phyloP scores from a whole-genome alignment of 345 rosid genomes.

The Populus davidiana region DNA sequence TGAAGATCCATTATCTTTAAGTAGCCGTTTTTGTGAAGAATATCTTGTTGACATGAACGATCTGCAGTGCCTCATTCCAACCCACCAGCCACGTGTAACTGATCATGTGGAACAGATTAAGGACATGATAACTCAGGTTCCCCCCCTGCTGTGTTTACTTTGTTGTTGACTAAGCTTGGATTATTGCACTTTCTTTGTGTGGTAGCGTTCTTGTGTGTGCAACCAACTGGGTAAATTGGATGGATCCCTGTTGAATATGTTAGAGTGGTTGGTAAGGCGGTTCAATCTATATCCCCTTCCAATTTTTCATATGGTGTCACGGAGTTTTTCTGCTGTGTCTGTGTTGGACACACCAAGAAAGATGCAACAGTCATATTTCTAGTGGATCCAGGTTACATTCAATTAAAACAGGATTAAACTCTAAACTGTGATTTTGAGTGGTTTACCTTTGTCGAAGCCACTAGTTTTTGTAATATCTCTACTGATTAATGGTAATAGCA shows the following conservation, averaged over 20 bases:
- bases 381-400: not conserved
- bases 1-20: slow-evolving; percentile 57
- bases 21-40: slow-evolving; percentile 66
- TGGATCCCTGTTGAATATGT: not conserved
- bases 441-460: not conserved
- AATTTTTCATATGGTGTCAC: not conserved
- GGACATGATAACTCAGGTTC: slow-evolving; percentile 64
- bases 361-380: not conserved
- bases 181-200: not conserved
- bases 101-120: slow-evolving; percentile 73
- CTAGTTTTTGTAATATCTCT: not conserved
- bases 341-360: not conserved
- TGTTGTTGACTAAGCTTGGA: not conserved
- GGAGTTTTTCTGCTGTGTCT: not conserved
- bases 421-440: not conserved
- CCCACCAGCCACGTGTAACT: slow-evolving; percentile 75
- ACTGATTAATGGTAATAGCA: not conserved
- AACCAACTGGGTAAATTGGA: not conserved
- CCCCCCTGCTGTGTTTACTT: not conserved
- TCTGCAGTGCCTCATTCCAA: slow-evolving; percentile 80
- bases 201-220: not conserved
- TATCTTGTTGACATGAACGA: slow-evolving; percentile 66
- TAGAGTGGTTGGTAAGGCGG: not conserved
- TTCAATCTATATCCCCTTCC: not conserved
- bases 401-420: not conserved